These are phyloP conservation scores for Mollisiaceae sp. DNA, from an alignment of 2,329 filamentous ascomycete species.

Conservation along the genomic window DNA sequence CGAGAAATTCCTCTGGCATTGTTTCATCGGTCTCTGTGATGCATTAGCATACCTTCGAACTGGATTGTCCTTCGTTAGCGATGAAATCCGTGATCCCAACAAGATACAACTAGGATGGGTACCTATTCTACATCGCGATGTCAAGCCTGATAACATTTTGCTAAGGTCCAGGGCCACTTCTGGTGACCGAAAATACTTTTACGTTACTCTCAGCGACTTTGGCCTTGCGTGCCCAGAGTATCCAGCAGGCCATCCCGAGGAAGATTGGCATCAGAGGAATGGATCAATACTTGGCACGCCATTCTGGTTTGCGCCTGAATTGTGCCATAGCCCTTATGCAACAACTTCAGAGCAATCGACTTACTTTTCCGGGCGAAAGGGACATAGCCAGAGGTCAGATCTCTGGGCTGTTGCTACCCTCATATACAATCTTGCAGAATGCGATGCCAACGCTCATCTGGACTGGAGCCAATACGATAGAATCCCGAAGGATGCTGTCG, in stretches of 20 bases:
- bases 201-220: conserved; percentile 40
- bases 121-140: conserved; percentile 39
- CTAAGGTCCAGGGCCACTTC: conserved; percentile 34
- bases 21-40: conserved; percentile 36
- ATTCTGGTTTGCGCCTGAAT: conserved; percentile 34
- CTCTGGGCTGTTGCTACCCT: conserved; percentile 35
- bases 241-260: conserved; percentile 11
- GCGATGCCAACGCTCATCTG: background rate
- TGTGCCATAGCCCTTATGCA: conserved; percentile 32
- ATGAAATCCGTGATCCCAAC: conserved; percentile 12
- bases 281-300: conserved; percentile 23
- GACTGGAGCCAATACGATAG: background rate
- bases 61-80: conserved; percentile 24
- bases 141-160: conserved; percentile 41
- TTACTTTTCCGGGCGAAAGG: background rate
- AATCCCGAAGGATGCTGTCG: background rate
- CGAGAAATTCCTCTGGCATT: conserved; percentile 40
- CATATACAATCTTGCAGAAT: conserved; percentile 32
- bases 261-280: conserved; percentile 16
- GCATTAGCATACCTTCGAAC: conserved; percentile 36
- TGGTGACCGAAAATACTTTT: conserved; percentile 34
- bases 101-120: conserved; percentile 26
- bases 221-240: conserved; percentile 35
- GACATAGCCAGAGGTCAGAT: conserved; percentile 32
- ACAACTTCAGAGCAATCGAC: background rate